These are phyloP conservation scores for Fusarium algeriense DNA, from an alignment of 2,329 filamentous ascomycete species.

Conservation along the genomic window DNA sequence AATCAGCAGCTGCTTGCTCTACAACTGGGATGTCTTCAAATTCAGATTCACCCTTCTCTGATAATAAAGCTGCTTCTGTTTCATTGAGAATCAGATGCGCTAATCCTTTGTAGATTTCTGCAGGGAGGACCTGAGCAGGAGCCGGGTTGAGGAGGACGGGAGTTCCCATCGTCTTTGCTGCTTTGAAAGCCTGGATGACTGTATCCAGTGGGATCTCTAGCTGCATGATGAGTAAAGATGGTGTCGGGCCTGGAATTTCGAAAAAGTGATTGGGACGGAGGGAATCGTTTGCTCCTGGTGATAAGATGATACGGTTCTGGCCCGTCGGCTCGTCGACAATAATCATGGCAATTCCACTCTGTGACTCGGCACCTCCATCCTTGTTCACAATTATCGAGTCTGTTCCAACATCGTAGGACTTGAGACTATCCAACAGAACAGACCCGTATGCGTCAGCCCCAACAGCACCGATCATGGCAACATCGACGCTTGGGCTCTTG, in stretches of 20 bases:
- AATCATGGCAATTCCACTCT: conserved; percentile 75
- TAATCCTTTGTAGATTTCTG: conserved; percentile 73
- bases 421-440: conserved; percentile 68
- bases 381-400: conserved; percentile 60
- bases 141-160: conserved; percentile 88
- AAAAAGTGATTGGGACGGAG: conserved; percentile 55
- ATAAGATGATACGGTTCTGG: conserved; percentile 83
- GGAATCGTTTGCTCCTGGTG: conserved; percentile 75
- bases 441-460: conserved; percentile 75
- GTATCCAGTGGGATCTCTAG: conserved; percentile 78
- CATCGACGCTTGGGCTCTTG: conserved; percentile 53
- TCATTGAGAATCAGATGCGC: conserved; percentile 90
- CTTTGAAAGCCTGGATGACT: conserved; percentile 70
- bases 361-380: conserved; percentile 60
- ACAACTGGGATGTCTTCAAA: conserved; percentile 62
- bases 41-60: conserved; percentile 63
- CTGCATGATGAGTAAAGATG: conserved; percentile 79
- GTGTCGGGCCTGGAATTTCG: conserved; percentile 52
- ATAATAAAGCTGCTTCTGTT: conserved; percentile 83
- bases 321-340: conserved; percentile 78
- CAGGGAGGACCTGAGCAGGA: conserved; percentile 76
- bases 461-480: conserved; percentile 82
- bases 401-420: conserved; percentile 71
- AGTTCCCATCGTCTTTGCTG: conserved; percentile 61
- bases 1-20: conserved; percentile 64